These are phyloP conservation scores for Phyllosticta paracitricarpa DNA, from an alignment of 2,329 filamentous ascomycete genomes.

Conservation along the genomic window DNA sequence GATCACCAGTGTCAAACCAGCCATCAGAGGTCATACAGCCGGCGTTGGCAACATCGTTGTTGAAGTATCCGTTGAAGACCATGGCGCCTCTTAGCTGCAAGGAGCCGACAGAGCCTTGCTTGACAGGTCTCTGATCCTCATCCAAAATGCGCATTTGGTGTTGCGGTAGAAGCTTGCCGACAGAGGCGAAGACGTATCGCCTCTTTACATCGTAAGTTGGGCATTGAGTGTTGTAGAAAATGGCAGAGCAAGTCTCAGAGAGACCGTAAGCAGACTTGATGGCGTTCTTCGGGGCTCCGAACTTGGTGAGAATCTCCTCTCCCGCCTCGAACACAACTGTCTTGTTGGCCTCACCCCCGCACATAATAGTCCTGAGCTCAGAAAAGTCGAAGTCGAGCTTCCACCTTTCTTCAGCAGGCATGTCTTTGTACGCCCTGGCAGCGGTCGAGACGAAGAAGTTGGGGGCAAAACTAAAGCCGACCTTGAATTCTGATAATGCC, in stretches of 20 bases:
- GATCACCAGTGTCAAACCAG: conserved; percentile 21
- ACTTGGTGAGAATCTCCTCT: conserved; percentile 20
- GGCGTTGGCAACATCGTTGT: conserved; percentile 20
- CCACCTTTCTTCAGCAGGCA: not conserved
- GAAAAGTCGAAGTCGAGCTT: conserved; percentile 1
- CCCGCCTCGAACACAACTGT: conserved; percentile 23
- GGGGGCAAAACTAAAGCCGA: conserved; percentile 37
- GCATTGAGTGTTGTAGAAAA: conserved; percentile 32
- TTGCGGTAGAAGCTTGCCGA: conserved; percentile 21
- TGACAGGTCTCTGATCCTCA: not conserved
- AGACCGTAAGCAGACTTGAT: conserved; percentile 9
- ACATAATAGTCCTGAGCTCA: conserved; percentile 25
- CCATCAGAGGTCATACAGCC: conserved; percentile 17
- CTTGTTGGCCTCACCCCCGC: conserved; percentile 40
- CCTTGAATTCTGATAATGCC: conserved; percentile 31
- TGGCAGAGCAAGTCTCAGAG: conserved; percentile 6
- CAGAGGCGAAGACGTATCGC: conserved; percentile 23
- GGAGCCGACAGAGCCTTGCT: not conserved
- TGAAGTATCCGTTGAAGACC: conserved; percentile 32
- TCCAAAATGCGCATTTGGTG: conserved; percentile 5
- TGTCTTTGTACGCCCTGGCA: not conserved
- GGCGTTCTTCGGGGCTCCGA: conserved; percentile 18
- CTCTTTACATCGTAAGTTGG: conserved; percentile 30
- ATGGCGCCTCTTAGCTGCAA: conserved; percentile 20
- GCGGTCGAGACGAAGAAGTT: conserved; percentile 31